These are phyloP conservation scores for Chamaecrista fasciculata DNA, from an alignment of 306 rosid species.

Conservation along the genomic window DNA sequence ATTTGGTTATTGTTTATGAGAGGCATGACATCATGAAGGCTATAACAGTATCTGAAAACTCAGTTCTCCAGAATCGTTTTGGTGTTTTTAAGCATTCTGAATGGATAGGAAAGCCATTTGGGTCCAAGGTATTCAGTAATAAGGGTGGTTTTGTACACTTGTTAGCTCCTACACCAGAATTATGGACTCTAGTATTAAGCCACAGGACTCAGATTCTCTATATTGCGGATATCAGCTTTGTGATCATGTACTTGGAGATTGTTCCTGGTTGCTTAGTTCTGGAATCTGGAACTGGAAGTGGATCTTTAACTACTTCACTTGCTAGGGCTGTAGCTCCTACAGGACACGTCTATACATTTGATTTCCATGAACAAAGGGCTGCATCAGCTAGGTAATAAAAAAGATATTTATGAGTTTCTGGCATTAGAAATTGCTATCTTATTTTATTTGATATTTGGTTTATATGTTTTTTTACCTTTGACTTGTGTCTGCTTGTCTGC, in stretches of 20 bases:
- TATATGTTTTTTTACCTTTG: constrained; percentile 1
- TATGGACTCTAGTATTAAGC: constrained; percentile 84
- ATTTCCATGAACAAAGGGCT: constrained; percentile 90
- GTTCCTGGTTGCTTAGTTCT: constrained; percentile 84
- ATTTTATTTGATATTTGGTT: not conserved
- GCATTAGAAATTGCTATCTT: not conserved
- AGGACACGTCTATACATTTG: constrained; percentile 79
- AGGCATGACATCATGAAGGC: constrained; percentile 78
- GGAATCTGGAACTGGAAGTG: constrained; percentile 94
- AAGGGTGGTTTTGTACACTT: constrained; percentile 78
- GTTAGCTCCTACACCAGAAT: constrained; percentile 85
- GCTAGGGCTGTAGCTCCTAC: constrained; percentile 76
- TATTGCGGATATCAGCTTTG: constrained; percentile 82
- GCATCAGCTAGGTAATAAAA: constrained; percentile 72
- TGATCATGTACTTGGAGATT: constrained; percentile 74
- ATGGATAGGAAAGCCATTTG: constrained; percentile 90
- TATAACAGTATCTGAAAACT: constrained; percentile 52
- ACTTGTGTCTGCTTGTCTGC: not conserved
- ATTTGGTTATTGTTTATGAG: constrained; percentile 77
- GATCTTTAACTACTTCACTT: constrained; percentile 85
- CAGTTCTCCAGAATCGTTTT: constrained; percentile 73
- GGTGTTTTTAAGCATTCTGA: constrained; percentile 81
- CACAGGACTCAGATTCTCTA: constrained; percentile 92
- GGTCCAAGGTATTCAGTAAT: constrained; percentile 73
- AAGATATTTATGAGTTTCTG: not conserved